A percentile compares a stretch with the other conserved stretches of the same genome.
Conservation (phyloP, 2,329 filamentous ascomycete species). For the Aquanectria penicillioides region DNA sequence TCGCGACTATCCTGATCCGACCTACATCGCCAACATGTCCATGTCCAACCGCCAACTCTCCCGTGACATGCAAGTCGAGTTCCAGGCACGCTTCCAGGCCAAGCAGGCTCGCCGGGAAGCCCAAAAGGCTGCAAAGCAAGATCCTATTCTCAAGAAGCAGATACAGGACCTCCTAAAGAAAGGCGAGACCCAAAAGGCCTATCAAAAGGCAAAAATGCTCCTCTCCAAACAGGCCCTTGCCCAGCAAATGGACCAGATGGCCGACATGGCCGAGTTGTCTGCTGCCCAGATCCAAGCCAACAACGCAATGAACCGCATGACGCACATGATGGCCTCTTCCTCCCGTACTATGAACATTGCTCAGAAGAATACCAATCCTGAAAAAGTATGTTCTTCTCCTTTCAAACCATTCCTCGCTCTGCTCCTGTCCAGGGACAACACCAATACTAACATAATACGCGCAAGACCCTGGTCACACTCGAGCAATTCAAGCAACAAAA, state of each 20-base stretch:
- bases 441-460: constrained; percentile 12
- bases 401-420: background rate
- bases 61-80: constrained; percentile 71
- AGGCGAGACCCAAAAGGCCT: constrained; percentile 70
- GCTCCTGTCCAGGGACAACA: background rate
- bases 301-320: constrained; percentile 73
- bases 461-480: constrained; percentile 66
- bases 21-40: constrained; percentile 26
- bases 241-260: constrained; percentile 71
- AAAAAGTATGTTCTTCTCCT: constrained; percentile 54
- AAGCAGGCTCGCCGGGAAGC: constrained; percentile 71
- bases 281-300: constrained; percentile 72
- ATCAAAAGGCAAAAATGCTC: constrained; percentile 71
- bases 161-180: constrained; percentile 71
- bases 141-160: constrained; percentile 69
- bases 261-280: constrained; percentile 70
- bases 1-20: no score
- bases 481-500: constrained; percentile 71
- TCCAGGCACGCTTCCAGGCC: constrained; percentile 71
- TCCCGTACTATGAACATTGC: constrained; percentile 67
- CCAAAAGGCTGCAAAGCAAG: constrained; percentile 69
- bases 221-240: constrained; percentile 70
- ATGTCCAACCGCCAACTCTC: constrained; percentile 70
- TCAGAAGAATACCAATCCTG: constrained; percentile 68
- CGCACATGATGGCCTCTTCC: constrained; percentile 70